Evolutionary conservation across 2,329 filamentous ascomycete species (phyloP).

Genomic region (Aspergillus phoenicis): DNA sequence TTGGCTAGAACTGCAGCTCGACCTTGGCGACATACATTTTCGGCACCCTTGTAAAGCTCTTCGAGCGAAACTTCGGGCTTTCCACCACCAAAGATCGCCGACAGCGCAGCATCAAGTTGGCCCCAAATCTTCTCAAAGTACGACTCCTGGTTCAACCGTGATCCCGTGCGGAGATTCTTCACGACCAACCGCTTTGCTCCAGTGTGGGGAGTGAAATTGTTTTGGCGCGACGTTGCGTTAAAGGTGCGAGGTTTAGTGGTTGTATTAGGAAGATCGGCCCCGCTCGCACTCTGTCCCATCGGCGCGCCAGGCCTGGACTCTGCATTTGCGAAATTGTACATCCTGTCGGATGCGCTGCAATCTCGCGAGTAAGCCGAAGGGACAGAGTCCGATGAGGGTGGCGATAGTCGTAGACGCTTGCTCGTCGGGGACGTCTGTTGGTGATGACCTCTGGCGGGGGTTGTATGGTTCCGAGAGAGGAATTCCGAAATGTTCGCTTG

Average conservation of each 20-base stretch:
- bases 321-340: constrained; percentile 56
- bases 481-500: constrained; percentile 51
- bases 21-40: constrained; percentile 84
- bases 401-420: constrained; percentile 46
- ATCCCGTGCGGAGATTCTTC: constrained; percentile 76
- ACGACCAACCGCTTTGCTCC: constrained; percentile 88
- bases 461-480: constrained; percentile 39
- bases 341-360: constrained; percentile 45
- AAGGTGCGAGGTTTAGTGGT: constrained; percentile 28
- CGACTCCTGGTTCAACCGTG: constrained; percentile 67
- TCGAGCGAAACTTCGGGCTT: constrained; percentile 76
- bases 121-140: constrained; percentile 78
- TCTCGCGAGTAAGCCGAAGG: constrained; percentile 18
- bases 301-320: constrained; percentile 40
- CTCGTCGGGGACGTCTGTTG: constrained; percentile 34
- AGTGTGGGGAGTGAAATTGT: constrained; percentile 69
- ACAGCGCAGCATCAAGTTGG: constrained; percentile 73
- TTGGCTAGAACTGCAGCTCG: constrained; percentile 69
- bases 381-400: constrained; percentile 25
- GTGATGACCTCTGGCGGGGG: constrained; percentile 24
- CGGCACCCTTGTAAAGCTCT: constrained; percentile 84
- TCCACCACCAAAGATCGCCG: constrained; percentile 68
- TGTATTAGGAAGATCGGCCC: constrained; percentile 33
- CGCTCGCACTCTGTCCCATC: constrained; percentile 49
- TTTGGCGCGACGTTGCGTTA: constrained; percentile 39